Conservation (phyloP, 129 eudicot genomes). For the Artemisia annua region DNA sequence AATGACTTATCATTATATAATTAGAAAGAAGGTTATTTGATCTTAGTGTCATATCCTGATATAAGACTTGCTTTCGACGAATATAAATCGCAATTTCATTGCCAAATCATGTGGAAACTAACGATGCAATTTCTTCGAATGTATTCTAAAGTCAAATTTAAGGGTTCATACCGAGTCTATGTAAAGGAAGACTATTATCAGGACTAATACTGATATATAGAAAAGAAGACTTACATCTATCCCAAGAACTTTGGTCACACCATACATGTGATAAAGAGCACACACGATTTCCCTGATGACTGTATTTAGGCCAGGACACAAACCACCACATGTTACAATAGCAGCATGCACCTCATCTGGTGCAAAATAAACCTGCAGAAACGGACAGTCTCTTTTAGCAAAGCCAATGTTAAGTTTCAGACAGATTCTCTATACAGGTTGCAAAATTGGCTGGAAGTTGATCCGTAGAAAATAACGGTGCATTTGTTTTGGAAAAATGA, state of each 20-base stretch:
- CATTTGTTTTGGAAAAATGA: too few relatives aligned
- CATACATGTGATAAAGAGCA: slow-evolving; percentile 84
- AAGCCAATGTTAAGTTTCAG: slow-evolving; percentile 15
- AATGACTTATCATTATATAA: neutral
- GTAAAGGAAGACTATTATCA: neutral
- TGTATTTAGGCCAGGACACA: slow-evolving; percentile 90
- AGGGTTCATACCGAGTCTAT: neutral
- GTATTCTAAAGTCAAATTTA: neutral
- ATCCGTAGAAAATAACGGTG: neutral
- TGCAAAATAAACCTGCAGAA: slow-evolving; percentile 71
- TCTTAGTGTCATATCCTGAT: neutral
- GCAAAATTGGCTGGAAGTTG: neutral
- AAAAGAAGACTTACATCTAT: slow-evolving; percentile 64
- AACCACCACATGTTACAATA: slow-evolving; percentile 89
- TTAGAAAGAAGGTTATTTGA: neutral
- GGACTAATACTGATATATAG: neutral
- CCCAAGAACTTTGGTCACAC: slow-evolving; percentile 80
- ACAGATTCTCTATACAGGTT: neutral
- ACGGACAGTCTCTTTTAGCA: slow-evolving; percentile 28
- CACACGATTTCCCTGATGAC: slow-evolving; percentile 93
- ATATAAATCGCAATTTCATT: neutral
- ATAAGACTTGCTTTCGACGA: neutral
- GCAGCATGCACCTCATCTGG: slow-evolving; percentile 91
- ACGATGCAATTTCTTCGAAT: neutral
- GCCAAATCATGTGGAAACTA: neutral